phyloP scores from a whole-genome alignment of 768 basidiomycete species.

The Exidia glandulosa region DNA sequence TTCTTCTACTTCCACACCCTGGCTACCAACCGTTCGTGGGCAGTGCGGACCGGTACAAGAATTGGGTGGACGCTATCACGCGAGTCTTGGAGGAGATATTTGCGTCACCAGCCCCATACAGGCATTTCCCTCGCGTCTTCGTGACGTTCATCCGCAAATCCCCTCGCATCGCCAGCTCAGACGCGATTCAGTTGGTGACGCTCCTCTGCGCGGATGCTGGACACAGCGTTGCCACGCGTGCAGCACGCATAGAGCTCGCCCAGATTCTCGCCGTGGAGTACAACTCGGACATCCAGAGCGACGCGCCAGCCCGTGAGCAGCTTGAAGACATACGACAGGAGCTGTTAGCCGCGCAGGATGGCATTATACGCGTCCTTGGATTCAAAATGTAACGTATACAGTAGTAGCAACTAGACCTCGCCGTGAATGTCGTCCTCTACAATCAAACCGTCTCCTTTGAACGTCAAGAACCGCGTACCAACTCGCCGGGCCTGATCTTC shows the following conservation, averaged over 20 bases:
- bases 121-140: background rate
- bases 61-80: background rate
- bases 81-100: background rate
- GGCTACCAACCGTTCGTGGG: background rate
- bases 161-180: background rate
- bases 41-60: background rate
- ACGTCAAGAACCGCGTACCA: slow-evolving; percentile 54
- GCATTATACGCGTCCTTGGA: background rate
- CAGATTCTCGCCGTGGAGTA: background rate
- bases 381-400: background rate
- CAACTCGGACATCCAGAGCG: background rate
- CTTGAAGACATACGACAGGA: background rate
- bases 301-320: background rate
- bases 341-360: background rate
- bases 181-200: background rate
- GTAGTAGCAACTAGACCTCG: background rate
- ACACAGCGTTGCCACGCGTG: background rate
- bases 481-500: slow-evolving; percentile 67
- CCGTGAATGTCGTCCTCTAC: background rate
- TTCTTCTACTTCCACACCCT: background rate
- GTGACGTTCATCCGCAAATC: background rate
- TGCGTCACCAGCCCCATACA: background rate
- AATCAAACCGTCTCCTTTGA: slow-evolving; percentile 7
- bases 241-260: background rate
- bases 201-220: background rate